Evolutionary conservation across 2,329 filamentous ascomycete genomes (phyloP).

Genomic region (Sordariomycetes sp.): DNA sequence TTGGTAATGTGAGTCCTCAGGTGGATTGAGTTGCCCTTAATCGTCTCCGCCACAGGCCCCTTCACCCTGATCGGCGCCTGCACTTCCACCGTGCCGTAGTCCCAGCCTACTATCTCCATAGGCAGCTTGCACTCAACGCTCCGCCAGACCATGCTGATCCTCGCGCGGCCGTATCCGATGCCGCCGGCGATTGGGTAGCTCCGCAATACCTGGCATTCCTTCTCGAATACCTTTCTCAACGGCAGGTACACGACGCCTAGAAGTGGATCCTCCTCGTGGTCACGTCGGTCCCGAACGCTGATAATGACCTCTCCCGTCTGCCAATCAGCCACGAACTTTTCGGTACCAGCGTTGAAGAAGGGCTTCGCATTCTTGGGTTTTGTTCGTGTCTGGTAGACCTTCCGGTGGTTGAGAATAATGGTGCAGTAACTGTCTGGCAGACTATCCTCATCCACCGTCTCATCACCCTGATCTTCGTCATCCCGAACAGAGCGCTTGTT

Average conservation of each 20-base stretch:
- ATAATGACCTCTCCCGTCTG: slow-evolving; percentile 74
- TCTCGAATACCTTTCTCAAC: slow-evolving; percentile 76
- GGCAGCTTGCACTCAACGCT: slow-evolving; percentile 78
- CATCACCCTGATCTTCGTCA: slow-evolving; percentile 79
- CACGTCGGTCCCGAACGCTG: slow-evolving; percentile 75
- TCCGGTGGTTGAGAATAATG: slow-evolving; percentile 75
- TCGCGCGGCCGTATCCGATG: slow-evolving; percentile 78
- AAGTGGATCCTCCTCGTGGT: slow-evolving; percentile 88
- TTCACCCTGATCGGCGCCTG: slow-evolving; percentile 51
- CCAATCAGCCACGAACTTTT: slow-evolving; percentile 90
- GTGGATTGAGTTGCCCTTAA: slow-evolving; percentile 60
- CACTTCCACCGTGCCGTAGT: slow-evolving; percentile 91
- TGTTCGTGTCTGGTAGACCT: slow-evolving; percentile 85
- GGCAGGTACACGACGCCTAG: slow-evolving; percentile 85
- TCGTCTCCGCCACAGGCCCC: slow-evolving; percentile 46
- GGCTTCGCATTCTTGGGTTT: slow-evolving; percentile 92
- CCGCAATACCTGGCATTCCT: slow-evolving; percentile 69
- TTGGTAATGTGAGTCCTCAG: slow-evolving; percentile 76
- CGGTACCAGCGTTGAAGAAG: slow-evolving; percentile 94
- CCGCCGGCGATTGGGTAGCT: slow-evolving; percentile 98
- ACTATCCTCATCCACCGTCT: slow-evolving; percentile 72
- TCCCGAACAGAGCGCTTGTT: slow-evolving; percentile 64
- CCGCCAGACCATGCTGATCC: slow-evolving; percentile 81
- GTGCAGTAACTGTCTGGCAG: slow-evolving; percentile 91
- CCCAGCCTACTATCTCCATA: slow-evolving; percentile 80